phyloP scores from a whole-genome alignment of 345 rosid genomes.

The Syzygium oleosum region DNA sequence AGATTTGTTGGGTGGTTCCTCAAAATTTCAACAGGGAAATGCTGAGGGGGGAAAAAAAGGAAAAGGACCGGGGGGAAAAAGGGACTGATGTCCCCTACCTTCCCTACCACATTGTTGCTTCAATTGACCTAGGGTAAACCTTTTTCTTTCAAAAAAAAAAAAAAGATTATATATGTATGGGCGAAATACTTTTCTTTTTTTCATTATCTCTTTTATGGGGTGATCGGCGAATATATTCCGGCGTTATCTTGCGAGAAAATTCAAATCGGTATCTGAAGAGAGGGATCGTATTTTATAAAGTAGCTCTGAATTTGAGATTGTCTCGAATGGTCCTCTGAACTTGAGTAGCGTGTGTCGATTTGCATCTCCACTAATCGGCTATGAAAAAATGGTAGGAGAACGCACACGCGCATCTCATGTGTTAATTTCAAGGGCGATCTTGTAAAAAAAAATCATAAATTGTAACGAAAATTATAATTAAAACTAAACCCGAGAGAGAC shows the following conservation, averaged over 20 bases:
- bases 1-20: constrained; percentile 10
- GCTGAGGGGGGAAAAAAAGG: neutral
- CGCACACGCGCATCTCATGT: neutral
- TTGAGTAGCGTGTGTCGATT: neutral
- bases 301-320: neutral
- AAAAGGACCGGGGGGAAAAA: constrained; percentile 4
- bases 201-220: neutral
- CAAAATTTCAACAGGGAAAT: neutral
- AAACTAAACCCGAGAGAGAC: neutral
- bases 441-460: neutral
- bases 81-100: constrained; percentile 40
- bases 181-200: neutral
- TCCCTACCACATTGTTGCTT: constrained; percentile 37
- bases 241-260: neutral
- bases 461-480: neutral
- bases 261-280: neutral
- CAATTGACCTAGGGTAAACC: neutral
- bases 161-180: neutral
- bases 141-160: neutral
- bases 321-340: neutral
- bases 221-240: neutral
- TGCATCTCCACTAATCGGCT: neutral
- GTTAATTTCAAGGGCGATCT: neutral
- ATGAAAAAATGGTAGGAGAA: neutral
- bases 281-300: neutral